Percentiles rank a stretch among this genome's conserved stretches.
phyloP scores from a whole-genome alignment of 2,329 filamentous ascomycete genomes.

The Microdochium bolleyi region DNA sequence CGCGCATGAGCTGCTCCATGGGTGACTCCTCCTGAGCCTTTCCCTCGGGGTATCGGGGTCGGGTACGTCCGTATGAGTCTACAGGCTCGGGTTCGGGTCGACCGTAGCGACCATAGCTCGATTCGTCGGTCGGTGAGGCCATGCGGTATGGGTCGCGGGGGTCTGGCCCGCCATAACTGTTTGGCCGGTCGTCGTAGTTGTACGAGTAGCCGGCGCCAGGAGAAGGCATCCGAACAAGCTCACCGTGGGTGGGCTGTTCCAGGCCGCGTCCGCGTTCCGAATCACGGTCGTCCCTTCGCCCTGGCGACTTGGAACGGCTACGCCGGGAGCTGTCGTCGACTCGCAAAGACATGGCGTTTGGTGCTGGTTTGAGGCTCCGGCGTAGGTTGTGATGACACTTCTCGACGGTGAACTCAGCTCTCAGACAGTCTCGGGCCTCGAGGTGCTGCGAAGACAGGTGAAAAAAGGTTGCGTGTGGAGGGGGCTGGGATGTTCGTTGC shows the following conservation, averaged over 20 bases:
- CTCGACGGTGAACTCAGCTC: background rate
- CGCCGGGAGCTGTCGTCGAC: slow-evolving; percentile 35
- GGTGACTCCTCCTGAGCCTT: slow-evolving; percentile 4
- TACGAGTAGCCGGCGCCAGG: slow-evolving; percentile 31
- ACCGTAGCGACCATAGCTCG: slow-evolving; percentile 3
- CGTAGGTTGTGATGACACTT: background rate
- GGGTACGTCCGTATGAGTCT: background rate
- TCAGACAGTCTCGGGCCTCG: background rate
- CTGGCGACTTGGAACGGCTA: slow-evolving; percentile 38
- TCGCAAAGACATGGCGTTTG: slow-evolving; percentile 40
- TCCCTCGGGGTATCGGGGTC: slow-evolving; percentile 1
- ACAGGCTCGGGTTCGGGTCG: background rate
- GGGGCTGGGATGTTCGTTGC: background rate
- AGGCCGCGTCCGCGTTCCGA: slow-evolving; percentile 10
- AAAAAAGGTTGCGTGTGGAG: background rate
- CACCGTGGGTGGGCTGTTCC: slow-evolving; percentile 21
- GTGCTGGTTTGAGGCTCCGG: background rate
- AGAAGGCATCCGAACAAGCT: slow-evolving; percentile 32
- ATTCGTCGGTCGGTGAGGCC: slow-evolving; percentile 9
- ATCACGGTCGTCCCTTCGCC: slow-evolving; percentile 27
- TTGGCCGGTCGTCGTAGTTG: slow-evolving; percentile 18
- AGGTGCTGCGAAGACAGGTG: background rate
- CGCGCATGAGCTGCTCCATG: slow-evolving; percentile 13
- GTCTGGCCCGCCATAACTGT: slow-evolving; percentile 7
- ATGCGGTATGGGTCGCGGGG: slow-evolving; percentile 18